Percentiles rank a stretch among this genome's conserved stretches.
Conservation (phyloP, 352 stramenopile genomes). For the Pythium plurisporium region DNA sequence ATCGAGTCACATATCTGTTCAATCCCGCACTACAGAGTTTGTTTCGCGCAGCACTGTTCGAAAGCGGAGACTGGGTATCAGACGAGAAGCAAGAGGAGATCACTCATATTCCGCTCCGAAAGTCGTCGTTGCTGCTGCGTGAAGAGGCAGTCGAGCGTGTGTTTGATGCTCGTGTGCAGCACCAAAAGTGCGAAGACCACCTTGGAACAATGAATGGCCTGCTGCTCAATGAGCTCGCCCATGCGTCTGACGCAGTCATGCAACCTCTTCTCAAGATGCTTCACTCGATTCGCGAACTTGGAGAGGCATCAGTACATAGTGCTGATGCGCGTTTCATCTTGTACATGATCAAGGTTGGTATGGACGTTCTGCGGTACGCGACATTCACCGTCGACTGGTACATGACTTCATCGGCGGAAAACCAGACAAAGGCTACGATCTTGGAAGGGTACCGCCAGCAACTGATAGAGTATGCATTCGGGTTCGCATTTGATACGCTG, state of each 20-base stretch:
- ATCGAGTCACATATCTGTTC: conserved; percentile 88
- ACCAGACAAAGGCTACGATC: conserved; percentile 33
- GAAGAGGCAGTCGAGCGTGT: conserved; percentile 75
- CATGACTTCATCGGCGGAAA: conserved; percentile 22
- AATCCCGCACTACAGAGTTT: conserved; percentile 78
- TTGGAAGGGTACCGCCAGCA: conserved; percentile 50
- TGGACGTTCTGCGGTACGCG: conserved; percentile 76
- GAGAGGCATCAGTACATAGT: conserved; percentile 77
- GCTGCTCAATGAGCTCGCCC: conserved; percentile 97
- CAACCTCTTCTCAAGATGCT: conserved; percentile 78
- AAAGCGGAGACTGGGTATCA: conserved; percentile 82
- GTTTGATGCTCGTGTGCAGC: conserved; percentile 64
- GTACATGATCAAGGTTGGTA: conserved; percentile 83
- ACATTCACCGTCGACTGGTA: conserved; percentile 65
- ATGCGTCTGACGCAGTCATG: conserved; percentile 90
- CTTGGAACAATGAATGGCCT: conserved; percentile 95
- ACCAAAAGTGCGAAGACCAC: conserved; percentile 83
- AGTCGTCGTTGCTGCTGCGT: conserved; percentile 75
- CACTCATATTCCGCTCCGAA: conserved; percentile 70
- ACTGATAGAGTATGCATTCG: conserved; percentile 59
- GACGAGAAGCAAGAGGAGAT: conserved; percentile 61
- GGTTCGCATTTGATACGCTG: conserved; percentile 62
- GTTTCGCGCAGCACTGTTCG: conserved; percentile 87
- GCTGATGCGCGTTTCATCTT: conserved; percentile 82
- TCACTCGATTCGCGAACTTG: conserved; percentile 73